A percentile compares a stretch with the other conserved stretches of the same genome.
phyloP scores from a whole-genome alignment of 179 eudicot genomes.

The Carnegiea gigantea region DNA sequence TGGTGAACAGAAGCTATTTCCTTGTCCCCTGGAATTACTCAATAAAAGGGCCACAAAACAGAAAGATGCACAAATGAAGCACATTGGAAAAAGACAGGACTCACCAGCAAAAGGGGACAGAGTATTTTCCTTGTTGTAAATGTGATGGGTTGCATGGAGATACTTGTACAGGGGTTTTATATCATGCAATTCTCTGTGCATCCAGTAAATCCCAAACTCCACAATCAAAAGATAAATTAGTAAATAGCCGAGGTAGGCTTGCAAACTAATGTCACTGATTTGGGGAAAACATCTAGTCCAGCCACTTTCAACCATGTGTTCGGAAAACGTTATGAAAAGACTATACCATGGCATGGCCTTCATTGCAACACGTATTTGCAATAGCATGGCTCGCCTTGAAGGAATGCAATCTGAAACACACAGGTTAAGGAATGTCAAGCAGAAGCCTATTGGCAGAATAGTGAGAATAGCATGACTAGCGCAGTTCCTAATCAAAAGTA shows the following conservation, averaged over 20 bases:
- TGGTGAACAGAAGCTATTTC: too few relatives aligned
- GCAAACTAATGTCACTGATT: slow-evolving; percentile 56
- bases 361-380: slow-evolving; percentile 87
- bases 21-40: too few relatives aligned
- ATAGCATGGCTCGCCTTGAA: slow-evolving; percentile 58
- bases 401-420: slow-evolving; percentile 72
- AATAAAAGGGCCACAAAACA: too few relatives aligned
- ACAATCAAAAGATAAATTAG: slow-evolving; percentile 53
- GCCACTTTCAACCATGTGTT: slow-evolving; percentile 65
- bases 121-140: slow-evolving; percentile 91
- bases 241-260: slow-evolving; percentile 40
- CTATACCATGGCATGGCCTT: slow-evolving; percentile 93
- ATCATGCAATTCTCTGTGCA: slow-evolving; percentile 82
- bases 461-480: background rate
- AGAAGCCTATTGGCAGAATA: background rate
- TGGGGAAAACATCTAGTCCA: slow-evolving; percentile 76
- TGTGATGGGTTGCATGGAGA: slow-evolving; percentile 90
- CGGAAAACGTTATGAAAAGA: slow-evolving; percentile 63
- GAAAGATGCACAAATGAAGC: too few relatives aligned
- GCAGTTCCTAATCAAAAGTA: background rate
- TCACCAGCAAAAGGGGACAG: slow-evolving; percentile 97
- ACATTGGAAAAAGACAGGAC: background rate
- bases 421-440: background rate
- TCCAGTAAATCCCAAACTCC: slow-evolving; percentile 88
- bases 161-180: slow-evolving; percentile 79